These are phyloP conservation scores for Cupressus sempervirens DNA, from an alignment of 75 land plant genomes.

Conservation along the genomic window DNA sequence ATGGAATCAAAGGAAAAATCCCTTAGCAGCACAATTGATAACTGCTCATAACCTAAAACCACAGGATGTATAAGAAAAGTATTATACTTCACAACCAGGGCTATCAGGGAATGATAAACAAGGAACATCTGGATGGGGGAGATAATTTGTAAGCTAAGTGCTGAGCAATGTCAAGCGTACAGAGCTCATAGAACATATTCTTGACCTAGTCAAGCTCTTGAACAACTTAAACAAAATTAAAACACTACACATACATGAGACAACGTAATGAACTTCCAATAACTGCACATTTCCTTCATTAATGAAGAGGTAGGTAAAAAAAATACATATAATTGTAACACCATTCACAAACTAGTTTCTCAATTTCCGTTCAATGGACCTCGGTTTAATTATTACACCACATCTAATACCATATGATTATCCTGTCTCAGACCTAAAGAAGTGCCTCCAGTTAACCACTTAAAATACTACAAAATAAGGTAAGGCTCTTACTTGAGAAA, in stretches of 20 bases:
- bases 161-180: neutral
- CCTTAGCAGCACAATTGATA: neutral
- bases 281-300: neutral
- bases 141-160: neutral
- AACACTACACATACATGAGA: neutral
- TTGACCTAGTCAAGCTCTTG: constrained; percentile 3
- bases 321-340: neutral
- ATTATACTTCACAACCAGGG: neutral
- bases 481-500: constrained; percentile 58
- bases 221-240: neutral
- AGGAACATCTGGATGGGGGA: neutral
- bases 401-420: neutral
- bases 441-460: neutral
- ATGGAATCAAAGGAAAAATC: no score
- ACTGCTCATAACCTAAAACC: neutral
- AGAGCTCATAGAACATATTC: neutral
- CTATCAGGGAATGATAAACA: neutral
- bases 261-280: neutral
- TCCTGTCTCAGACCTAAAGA: neutral
- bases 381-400: neutral
- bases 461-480: neutral
- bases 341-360: neutral
- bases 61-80: neutral
- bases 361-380: neutral
- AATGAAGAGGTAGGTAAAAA: neutral